Evolutionary conservation across 306 rosid genomes (phyloP).

Genomic region (Trifolium repens): DNA sequence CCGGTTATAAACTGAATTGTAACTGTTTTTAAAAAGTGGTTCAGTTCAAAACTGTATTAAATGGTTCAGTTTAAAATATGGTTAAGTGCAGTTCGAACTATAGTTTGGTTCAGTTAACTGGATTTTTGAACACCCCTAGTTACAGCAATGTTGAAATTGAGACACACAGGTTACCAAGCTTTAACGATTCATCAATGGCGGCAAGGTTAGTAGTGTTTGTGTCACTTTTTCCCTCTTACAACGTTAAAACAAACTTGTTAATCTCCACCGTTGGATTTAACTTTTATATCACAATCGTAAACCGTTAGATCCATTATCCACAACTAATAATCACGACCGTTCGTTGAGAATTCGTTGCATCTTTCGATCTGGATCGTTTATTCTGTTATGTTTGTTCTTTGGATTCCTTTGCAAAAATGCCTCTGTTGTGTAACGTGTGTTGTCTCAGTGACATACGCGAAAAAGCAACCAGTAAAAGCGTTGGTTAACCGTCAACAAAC

Average conservation of each 20-base stretch:
- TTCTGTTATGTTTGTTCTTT: constrained; percentile 60
- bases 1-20: too few relatives aligned
- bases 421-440: not conserved
- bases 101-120: too few relatives aligned
- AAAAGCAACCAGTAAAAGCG: constrained; percentile 6
- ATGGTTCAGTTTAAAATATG: too few relatives aligned
- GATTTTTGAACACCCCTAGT: too few relatives aligned
- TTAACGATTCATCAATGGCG: constrained; percentile 77
- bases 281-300: not conserved
- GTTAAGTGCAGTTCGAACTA: too few relatives aligned
- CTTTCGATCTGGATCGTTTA: constrained; percentile 73
- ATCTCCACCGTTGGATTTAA: constrained; percentile 43
- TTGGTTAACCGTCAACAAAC: constrained; percentile 40
- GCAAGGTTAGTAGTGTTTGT: constrained; percentile 55
- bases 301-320: constrained; percentile 52
- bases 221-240: not conserved
- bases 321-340: constrained; percentile 51
- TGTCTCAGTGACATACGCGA: not conserved
- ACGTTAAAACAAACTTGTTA: constrained; percentile 38
- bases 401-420: constrained; percentile 47
- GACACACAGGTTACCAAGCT: constrained; percentile 63
- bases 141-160: constrained; percentile 57
- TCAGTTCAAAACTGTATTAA: too few relatives aligned
- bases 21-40: too few relatives aligned
- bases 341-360: constrained; percentile 56